Evolutionary conservation across 768 basidiomycete species (phyloP).

Genomic region (Hypholoma sublateritium): DNA sequence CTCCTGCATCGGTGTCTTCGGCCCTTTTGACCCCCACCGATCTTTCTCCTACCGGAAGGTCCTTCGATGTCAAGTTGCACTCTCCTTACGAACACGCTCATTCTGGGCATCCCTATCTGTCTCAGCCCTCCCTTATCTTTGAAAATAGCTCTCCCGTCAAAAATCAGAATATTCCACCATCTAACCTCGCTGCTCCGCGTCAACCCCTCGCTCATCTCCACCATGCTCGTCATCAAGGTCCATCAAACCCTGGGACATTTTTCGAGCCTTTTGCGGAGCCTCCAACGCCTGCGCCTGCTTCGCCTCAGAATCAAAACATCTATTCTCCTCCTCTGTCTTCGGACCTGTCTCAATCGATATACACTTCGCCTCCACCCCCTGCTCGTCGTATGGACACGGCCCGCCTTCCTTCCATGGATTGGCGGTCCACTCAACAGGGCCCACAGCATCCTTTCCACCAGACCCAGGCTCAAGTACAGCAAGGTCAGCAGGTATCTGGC

Average conservation of each 20-base stretch:
- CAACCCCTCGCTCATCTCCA: constrained; percentile 23
- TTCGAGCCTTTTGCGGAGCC: constrained; percentile 57
- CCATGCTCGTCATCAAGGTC: constrained; percentile 20
- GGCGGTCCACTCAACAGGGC: constrained; percentile 34
- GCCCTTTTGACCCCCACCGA: constrained; percentile 75
- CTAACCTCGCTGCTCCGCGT: constrained; percentile 19
- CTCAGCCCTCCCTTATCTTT: constrained; percentile 43
- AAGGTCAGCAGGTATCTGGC: not conserved
- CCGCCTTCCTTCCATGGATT: constrained; percentile 33
- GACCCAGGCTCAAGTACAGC: constrained; percentile 22
- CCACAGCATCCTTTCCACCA: constrained; percentile 25
- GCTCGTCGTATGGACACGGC: constrained; percentile 28
- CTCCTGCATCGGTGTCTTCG: constrained; percentile 70
- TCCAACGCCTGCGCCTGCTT: constrained; percentile 32
- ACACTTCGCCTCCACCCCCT: constrained; percentile 30
- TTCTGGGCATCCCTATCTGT: constrained; percentile 40
- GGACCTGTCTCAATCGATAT: constrained; percentile 25
- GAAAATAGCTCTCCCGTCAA: constrained; percentile 32
- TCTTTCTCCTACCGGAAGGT: constrained; percentile 59
- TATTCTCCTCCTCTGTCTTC: constrained; percentile 21
- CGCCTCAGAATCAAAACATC: constrained; percentile 20
- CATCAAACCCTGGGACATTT: constrained; percentile 27
- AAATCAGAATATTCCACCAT: constrained; percentile 19
- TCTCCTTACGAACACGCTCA: constrained; percentile 50
- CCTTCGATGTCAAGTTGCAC: constrained; percentile 57